A percentile compares a stretch with the other conserved stretches of the same genome.
phyloP scores from a whole-genome alignment of 805 yeast genomes.

The Barnettozyma sp. region DNA sequence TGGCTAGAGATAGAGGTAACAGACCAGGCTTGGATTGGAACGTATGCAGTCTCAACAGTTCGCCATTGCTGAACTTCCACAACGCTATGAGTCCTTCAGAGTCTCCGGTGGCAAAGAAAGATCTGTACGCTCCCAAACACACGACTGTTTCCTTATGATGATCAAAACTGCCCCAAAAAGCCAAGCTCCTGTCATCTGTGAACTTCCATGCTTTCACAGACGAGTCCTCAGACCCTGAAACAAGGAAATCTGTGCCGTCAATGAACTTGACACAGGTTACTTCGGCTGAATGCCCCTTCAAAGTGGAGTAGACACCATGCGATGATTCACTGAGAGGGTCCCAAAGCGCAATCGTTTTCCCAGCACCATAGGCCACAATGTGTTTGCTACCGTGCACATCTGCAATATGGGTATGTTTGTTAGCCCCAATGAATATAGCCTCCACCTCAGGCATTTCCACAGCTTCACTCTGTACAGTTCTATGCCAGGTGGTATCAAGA shows the following conservation, averaged over 20 bases:
- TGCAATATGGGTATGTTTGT: constrained; percentile 53
- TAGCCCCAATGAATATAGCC: constrained; percentile 68
- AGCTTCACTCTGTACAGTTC: too few species aligned
- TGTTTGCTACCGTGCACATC: constrained; percentile 37
- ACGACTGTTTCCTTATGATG: constrained; percentile 49
- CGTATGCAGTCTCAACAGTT: constrained; percentile 24
- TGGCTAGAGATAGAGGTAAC: constrained; percentile 37
- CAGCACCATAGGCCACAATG: constrained; percentile 67
- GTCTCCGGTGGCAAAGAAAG: constrained; percentile 51
- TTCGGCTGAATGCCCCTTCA: constrained; percentile 54
- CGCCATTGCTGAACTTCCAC: constrained; percentile 36
- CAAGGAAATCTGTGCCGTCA: constrained; percentile 37
- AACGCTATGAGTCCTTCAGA: constrained; percentile 52
- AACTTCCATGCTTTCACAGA: constrained; percentile 53
- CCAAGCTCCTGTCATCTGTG: constrained; percentile 11
- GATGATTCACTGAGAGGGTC: constrained; percentile 39
- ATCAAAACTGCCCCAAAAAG: constrained; percentile 27
- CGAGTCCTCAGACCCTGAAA: constrained; percentile 67
- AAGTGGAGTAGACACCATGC: constrained; percentile 45
- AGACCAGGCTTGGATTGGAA: constrained; percentile 40
- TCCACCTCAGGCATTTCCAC: constrained; percentile 27
- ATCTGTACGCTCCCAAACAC: constrained; percentile 35
- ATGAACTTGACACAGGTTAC: constrained; percentile 64
- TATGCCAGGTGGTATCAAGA: too few species aligned
- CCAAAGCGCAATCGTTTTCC: constrained; percentile 60